phyloP scores from a whole-genome alignment of 2,329 filamentous ascomycete species.

The Calycina marina region DNA sequence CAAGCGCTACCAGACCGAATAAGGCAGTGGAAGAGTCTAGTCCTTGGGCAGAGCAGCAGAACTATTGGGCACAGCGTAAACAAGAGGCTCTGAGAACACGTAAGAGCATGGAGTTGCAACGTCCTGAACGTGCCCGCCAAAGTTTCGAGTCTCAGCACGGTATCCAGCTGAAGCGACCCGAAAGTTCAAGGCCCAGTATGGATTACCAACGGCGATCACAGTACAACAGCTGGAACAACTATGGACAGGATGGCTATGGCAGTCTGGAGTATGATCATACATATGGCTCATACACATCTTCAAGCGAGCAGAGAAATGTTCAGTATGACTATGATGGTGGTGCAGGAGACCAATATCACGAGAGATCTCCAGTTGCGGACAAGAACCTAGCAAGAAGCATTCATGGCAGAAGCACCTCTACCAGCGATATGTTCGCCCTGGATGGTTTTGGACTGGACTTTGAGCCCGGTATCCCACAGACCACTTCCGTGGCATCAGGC shows the following conservation, averaged over 20 bases:
- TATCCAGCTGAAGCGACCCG: conserved; percentile 6
- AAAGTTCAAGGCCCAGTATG: conserved; percentile 1
- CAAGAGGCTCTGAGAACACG: conserved; percentile 7
- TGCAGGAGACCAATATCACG: conserved; percentile 4
- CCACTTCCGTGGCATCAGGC: conserved; percentile 4
- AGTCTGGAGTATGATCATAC: conserved; percentile 1
- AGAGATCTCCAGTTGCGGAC: no score
- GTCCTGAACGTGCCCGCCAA: background rate
- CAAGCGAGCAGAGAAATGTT: conserved; percentile 1
- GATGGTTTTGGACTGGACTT: conserved; percentile 15
- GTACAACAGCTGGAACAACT: conserved; percentile 2
- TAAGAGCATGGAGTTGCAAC: background rate
- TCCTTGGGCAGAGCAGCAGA: conserved; percentile 8
- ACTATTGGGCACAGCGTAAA: conserved; percentile 7
- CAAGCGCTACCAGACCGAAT: no score
- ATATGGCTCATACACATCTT: background rate
- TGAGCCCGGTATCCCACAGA: conserved; percentile 10
- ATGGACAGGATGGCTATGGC: conserved; percentile 3
- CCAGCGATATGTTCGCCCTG: conserved; percentile 14
- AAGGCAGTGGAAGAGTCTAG: background rate
- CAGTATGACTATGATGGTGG: conserved; percentile 8
- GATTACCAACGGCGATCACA: conserved; percentile 1
- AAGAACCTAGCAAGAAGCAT: conserved; percentile 5
- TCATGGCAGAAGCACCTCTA: conserved; percentile 6
- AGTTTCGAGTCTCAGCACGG: conserved; percentile 4